Evolutionary conservation across 345 rosid genomes (phyloP).

Genomic region (Eucalyptus regnans): DNA sequence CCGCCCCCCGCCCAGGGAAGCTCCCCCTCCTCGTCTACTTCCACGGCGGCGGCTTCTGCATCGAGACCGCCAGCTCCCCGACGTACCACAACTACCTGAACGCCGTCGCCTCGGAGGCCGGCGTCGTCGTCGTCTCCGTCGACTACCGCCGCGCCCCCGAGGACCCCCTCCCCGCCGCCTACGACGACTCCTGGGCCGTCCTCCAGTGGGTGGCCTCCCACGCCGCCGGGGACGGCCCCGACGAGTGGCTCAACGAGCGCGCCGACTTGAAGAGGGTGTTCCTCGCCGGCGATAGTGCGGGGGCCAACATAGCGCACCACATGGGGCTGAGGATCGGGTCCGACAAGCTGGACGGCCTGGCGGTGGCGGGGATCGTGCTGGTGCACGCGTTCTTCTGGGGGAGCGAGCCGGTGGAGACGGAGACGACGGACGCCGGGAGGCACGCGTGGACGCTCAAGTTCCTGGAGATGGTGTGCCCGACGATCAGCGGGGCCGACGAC

Average conservation of each 20-base stretch:
- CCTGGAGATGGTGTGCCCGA: not conserved
- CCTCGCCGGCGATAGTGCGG: conserved; percentile 31
- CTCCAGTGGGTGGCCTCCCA: conserved; percentile 26
- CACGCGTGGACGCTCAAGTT: not conserved
- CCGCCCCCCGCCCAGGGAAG: not conserved
- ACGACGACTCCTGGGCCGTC: conserved; percentile 25
- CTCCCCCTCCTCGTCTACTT: conserved; percentile 32
- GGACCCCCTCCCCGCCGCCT: conserved; percentile 12
- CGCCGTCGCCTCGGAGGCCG: conserved; percentile 3
- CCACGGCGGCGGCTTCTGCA: conserved; percentile 25
- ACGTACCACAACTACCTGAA: conserved; percentile 17
- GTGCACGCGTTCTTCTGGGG: conserved; percentile 23
- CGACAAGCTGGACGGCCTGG: not conserved
- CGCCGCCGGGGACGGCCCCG: conserved; percentile 6
- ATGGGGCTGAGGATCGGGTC: conserved; percentile 8
- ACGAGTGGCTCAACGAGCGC: conserved; percentile 18
- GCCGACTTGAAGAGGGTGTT: conserved; percentile 14
- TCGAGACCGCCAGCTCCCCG: conserved; percentile 14
- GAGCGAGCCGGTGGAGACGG: not conserved
- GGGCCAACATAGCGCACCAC: conserved; percentile 24
- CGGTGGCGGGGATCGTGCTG: not conserved
- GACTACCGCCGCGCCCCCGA: conserved; percentile 23
- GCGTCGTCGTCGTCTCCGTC: conserved; percentile 13
- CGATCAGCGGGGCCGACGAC: conserved; percentile 18
- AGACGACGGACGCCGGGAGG: not conserved